These are phyloP conservation scores for Polychaeton citri DNA, from an alignment of 2,329 filamentous ascomycete species.

Conservation along the genomic window DNA sequence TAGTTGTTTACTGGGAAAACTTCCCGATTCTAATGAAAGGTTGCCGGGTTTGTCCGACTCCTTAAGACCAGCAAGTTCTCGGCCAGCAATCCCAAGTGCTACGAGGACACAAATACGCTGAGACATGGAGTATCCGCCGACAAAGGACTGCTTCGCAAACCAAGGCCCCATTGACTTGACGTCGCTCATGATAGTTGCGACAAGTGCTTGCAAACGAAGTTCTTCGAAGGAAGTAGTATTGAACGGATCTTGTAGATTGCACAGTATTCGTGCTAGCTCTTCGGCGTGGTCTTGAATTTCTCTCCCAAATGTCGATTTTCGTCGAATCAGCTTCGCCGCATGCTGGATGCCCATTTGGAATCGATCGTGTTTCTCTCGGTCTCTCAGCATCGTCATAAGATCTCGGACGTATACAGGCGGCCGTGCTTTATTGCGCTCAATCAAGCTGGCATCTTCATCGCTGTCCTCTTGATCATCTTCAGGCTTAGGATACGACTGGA, in stretches of 20 bases:
- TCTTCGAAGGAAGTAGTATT: constrained; percentile 68
- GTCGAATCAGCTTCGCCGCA: constrained; percentile 67
- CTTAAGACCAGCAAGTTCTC: constrained; percentile 72
- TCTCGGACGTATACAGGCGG: constrained; percentile 87
- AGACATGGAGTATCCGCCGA: constrained; percentile 77
- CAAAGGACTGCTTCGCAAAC: constrained; percentile 76
- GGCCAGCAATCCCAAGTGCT: constrained; percentile 65
- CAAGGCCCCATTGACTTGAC: constrained; percentile 68
- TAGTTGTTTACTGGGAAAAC: constrained; percentile 71
- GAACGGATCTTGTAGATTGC: constrained; percentile 74
- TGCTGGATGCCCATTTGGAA: constrained; percentile 68
- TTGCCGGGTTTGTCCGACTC: constrained; percentile 36
- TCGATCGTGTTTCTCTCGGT: constrained; percentile 71
- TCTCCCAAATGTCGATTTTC: constrained; percentile 76
- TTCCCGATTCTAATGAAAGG: constrained; percentile 17
- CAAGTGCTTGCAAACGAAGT: constrained; percentile 63
- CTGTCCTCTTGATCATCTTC: constrained; percentile 83
- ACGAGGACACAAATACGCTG: constrained; percentile 75
- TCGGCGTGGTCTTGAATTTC: constrained; percentile 76
- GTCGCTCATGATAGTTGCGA: constrained; percentile 65
- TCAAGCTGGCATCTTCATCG: constrained; percentile 79
- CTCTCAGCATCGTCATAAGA: constrained; percentile 63
- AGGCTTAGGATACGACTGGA: constrained; percentile 70
- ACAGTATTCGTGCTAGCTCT: constrained; percentile 62
- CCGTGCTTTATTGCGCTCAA: constrained; percentile 69